These are phyloP conservation scores for Chalciporus sp. DNA, from an alignment of 1,284 basidiomycete genomes.

Conservation along the genomic window DNA sequence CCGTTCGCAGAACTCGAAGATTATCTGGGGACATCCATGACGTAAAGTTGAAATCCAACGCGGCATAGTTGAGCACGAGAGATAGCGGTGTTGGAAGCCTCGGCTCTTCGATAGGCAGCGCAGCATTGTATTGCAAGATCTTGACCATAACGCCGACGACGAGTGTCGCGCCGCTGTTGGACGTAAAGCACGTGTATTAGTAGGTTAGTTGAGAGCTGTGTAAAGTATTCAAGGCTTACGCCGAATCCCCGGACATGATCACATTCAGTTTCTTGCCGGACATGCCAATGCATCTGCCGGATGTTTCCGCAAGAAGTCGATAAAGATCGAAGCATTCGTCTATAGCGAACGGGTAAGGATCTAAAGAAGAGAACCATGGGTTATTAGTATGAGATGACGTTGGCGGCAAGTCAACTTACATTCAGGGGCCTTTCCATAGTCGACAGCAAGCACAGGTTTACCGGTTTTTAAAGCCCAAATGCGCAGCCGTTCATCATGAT, in stretches of 20 bases:
- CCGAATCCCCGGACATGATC: constrained; percentile 88
- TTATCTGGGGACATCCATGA: constrained; percentile 96
- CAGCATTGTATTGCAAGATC: constrained; percentile 70
- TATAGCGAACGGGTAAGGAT: constrained; percentile 93
- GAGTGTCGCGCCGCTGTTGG: constrained; percentile 78
- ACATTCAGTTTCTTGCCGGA: constrained; percentile 74
- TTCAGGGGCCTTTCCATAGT: constrained; percentile 97
- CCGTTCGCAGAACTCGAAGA: constrained; percentile 78
- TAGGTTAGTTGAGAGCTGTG: not conserved
- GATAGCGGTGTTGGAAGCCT: constrained; percentile 67
- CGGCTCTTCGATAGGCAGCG: constrained; percentile 37
- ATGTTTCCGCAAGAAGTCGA: constrained; percentile 78
- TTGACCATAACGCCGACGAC: constrained; percentile 83
- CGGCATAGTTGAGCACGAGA: constrained; percentile 81
- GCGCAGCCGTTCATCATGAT: constrained; percentile 93
- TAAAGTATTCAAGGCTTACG: constrained; percentile 56
- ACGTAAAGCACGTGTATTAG: constrained; percentile 17
- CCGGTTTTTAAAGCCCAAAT: constrained; percentile 83
- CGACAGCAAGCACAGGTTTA: constrained; percentile 83
- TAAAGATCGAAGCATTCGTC: constrained; percentile 95
- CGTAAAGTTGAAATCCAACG: constrained; percentile 94
- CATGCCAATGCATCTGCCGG: constrained; percentile 84
- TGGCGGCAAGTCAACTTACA: constrained; percentile 48
- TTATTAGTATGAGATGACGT: constrained; percentile 4
- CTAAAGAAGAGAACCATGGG: constrained; percentile 41